Conservation (phyloP, 108 stramenopile genomes). For the Skeletonema costatum region DNA sequence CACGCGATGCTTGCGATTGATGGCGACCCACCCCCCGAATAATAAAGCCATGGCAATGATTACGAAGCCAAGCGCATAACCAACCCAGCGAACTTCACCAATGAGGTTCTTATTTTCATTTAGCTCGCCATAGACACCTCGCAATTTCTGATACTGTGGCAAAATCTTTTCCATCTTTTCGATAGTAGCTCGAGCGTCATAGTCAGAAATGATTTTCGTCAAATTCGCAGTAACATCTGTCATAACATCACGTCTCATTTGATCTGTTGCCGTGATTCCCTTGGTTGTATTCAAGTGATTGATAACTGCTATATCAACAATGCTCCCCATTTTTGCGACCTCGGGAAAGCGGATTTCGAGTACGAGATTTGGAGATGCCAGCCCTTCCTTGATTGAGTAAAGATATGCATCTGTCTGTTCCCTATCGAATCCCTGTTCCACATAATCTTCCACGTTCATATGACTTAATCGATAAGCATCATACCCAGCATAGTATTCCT, state of each 20-base stretch:
- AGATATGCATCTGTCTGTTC: conserved; percentile 31
- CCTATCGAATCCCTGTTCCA: conserved; percentile 21
- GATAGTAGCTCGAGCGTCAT: neutral
- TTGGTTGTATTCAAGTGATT: neutral
- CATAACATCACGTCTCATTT: neutral
- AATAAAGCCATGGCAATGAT: neutral
- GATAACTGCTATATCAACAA: conserved; percentile 38
- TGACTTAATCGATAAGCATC: conserved; percentile 43
- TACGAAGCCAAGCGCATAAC: neutral
- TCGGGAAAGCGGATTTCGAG: conserved; percentile 44
- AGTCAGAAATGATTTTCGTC: neutral
- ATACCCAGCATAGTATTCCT: conserved; percentile 13
- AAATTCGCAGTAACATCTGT: neutral
- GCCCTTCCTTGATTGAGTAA: conserved; percentile 16
- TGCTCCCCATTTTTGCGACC: conserved; percentile 17
- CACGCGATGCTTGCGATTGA: conserved; percentile 2
- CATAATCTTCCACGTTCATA: conserved; percentile 30
- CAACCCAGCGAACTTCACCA: neutral
- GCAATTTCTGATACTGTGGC: neutral
- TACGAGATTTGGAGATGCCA: conserved; percentile 45
- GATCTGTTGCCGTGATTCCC: neutral
- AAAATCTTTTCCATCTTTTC: conserved; percentile 3
- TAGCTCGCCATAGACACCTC: neutral
- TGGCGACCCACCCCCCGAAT: neutral
- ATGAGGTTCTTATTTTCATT: neutral